Evolutionary conservation across 2,329 filamentous ascomycete genomes (phyloP), one percentile per base, ranked within the genome.

Genomic region (Venturia aucupariae): DNA sequence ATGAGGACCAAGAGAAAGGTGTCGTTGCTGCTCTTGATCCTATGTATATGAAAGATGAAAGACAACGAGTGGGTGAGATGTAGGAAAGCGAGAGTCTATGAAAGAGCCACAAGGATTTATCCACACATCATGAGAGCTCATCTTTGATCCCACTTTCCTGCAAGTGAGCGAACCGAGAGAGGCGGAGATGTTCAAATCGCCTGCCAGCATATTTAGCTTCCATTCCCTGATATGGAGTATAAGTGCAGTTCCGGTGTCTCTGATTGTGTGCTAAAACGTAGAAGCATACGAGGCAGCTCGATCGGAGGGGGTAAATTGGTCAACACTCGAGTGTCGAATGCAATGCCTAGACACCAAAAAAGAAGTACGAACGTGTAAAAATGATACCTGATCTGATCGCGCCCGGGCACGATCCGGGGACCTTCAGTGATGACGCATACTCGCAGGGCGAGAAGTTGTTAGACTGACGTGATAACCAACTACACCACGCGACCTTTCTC

Each of bases 381-480:
- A n/a, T n/a, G n/a, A n/a, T n/a, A n/a, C n/a, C n/a, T n/a, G n/a
- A 13, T 13, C 0, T 35, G 51, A 57, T 55, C 27, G 27, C 51
- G 51, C 51, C 51, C 51, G 17, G 27, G 51, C 27, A 19, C 17
- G 51, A 55, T 27, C 44, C 22, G 22, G 44, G 44, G n/a, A 48
- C 44, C 51, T 55, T 35, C 51, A 35, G 51, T 32, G 51, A 54
- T 30, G 4, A 11, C 27, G 22, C 13, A 19, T n/a, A n/a, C 51
- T 35, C 30, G 51, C 30, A 4, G 6, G n/a, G 15, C 51, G 8
- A 35, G 30, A 17, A n/a, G 27, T 35, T 77, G 75, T 77, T 76
- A 76, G 75, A 77, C 75, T 76, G 72, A 76, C 74, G 75, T 77
- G 75, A 76, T 76, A 76, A 77, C 75, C 75, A 76, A 76, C 75